A percentile compares a stretch with the other conserved stretches of the same genome.
Conservation (phyloP, 805 yeast species). For the Kluyveromyces siamensis region DNA sequence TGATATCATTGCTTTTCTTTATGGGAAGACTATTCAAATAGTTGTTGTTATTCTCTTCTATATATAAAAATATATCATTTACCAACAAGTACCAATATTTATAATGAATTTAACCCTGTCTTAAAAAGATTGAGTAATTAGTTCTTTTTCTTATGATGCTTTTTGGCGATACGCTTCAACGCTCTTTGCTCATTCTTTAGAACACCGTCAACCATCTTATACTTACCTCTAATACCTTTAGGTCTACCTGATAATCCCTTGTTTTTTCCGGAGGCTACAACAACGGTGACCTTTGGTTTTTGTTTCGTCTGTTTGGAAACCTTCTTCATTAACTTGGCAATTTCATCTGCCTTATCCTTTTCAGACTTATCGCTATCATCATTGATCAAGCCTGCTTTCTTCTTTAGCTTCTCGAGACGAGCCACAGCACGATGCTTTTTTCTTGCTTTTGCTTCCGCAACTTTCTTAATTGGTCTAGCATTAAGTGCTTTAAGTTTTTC, state of each 20-base stretch:
- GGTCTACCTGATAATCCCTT: slow-evolving; percentile 92
- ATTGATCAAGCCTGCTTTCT: slow-evolving; percentile 84
- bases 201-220: slow-evolving; percentile 98
- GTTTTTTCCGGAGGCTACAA: slow-evolving; percentile 79
- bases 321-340: slow-evolving; percentile 74
- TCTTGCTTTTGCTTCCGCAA: slow-evolving; percentile 94
- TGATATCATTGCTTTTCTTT: slow-evolving; percentile 29
- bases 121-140: background rate
- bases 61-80: background rate
- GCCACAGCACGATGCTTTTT: slow-evolving; percentile 88
- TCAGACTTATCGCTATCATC: slow-evolving; percentile 85
- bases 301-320: slow-evolving; percentile 59
- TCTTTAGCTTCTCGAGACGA: slow-evolving; percentile 79
- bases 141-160: slow-evolving; percentile 49
- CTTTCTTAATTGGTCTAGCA: slow-evolving; percentile 98
- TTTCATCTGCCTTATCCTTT: slow-evolving; percentile 90
- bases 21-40: slow-evolving; percentile 16
- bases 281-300: slow-evolving; percentile 80
- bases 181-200: slow-evolving; percentile 97
- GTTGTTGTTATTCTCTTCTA: background rate
- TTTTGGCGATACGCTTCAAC: slow-evolving; percentile 79
- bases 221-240: slow-evolving; percentile 91
- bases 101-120: background rate
- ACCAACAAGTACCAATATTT: background rate
- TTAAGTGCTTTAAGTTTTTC: slow-evolving; percentile 73